These are phyloP conservation scores for Juncus inflexus DNA, from an alignment of 176 grass and related monocot genomes.

Conservation along the genomic window DNA sequence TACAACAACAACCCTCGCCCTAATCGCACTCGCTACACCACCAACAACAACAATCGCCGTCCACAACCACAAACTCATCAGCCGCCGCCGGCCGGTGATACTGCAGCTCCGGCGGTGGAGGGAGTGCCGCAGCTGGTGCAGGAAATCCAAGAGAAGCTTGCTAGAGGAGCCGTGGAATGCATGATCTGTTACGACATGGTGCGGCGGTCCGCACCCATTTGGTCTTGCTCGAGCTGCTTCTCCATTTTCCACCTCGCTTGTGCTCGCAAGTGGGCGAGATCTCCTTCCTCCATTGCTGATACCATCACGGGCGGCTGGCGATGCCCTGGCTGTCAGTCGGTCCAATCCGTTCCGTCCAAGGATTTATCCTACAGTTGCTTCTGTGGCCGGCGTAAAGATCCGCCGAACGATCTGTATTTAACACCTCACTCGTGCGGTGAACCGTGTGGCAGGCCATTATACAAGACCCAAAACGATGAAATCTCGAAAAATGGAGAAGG, in stretches of 20 bases:
- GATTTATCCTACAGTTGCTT: slow-evolving; percentile 84
- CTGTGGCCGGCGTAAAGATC: slow-evolving; percentile 55
- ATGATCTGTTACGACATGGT: slow-evolving; percentile 99
- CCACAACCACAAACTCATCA: slow-evolving; percentile 11
- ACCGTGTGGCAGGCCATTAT: slow-evolving; percentile 66
- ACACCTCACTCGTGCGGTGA: slow-evolving; percentile 93
- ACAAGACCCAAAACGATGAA: slow-evolving; percentile 15
- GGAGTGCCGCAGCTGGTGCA: slow-evolving; percentile 83
- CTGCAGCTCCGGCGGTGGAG: slow-evolving; percentile 4
- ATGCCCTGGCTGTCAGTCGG: slow-evolving; percentile 87
- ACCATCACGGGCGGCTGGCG: slow-evolving; percentile 49
- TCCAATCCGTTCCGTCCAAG: slow-evolving; percentile 37
- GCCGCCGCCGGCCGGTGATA: background rate
- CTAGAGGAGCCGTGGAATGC: slow-evolving; percentile 74
- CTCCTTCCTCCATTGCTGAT: slow-evolving; percentile 64
- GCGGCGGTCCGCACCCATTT: slow-evolving; percentile 61
- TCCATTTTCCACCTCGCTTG: slow-evolving; percentile 95
- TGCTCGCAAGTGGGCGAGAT: slow-evolving; percentile 86
- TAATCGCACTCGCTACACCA: background rate
- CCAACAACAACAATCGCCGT: background rate
- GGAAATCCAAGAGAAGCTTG: slow-evolving; percentile 90
- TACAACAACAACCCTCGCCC: slow-evolving; percentile 8
- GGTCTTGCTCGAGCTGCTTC: slow-evolving; percentile 93
- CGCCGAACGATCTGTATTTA: slow-evolving; percentile 67
- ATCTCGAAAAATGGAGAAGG: slow-evolving; percentile 18